Base-by-base conservation (phyloP, 164 flowering plant genomes). In the Stephania japonica region DNA sequence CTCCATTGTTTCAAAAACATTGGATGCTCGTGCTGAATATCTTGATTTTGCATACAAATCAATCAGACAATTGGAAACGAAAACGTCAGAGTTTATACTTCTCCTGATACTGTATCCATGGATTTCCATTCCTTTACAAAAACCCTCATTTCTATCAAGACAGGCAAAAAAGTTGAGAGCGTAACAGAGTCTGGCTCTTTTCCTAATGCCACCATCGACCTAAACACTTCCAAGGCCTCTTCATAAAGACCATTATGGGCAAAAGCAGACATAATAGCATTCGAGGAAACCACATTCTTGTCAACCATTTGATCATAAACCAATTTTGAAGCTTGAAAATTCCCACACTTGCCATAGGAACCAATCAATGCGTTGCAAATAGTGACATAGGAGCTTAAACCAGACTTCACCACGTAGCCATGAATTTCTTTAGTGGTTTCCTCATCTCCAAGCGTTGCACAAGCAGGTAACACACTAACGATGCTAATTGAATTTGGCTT, bases 1-100 rank as follows among this genome's bases (percentile, higher is more conserved):
- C 18, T 27, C 47, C 83, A 83, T 82, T 23, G 74, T 78, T 26
- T 81, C 12, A 59, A 90, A 90, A 16, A 90, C 80, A 65, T 70
- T 66, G 0, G 82, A 83, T 11, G 91, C 91, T 72, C 77, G 65
- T 21, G 12, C 26, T 25, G 82, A 67, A 67, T 50, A 73, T 16
- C 89, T 85, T 26, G 82, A 80, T 81, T 87, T 89, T 27, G 87
- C 89, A 81, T 89, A 89, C 89, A 85, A 84, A 68, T 89, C 91
- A 44, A 89, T 85, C 79, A 89, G 75, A 1, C 89, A 86, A 47
- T 84, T 81, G 53, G 84, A 77, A 41, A 88, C 78, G 73, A 85
- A 90, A 21, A 85, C 68, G 80, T 90, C 94, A 61, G 61, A 75
- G 11, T 84, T 86, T 65, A 84, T 50, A n/a, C 84, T 81, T 67